phyloP scores from a whole-genome alignment of 495 filamentous ascomycete species.

The Neurospora sp. region DNA sequence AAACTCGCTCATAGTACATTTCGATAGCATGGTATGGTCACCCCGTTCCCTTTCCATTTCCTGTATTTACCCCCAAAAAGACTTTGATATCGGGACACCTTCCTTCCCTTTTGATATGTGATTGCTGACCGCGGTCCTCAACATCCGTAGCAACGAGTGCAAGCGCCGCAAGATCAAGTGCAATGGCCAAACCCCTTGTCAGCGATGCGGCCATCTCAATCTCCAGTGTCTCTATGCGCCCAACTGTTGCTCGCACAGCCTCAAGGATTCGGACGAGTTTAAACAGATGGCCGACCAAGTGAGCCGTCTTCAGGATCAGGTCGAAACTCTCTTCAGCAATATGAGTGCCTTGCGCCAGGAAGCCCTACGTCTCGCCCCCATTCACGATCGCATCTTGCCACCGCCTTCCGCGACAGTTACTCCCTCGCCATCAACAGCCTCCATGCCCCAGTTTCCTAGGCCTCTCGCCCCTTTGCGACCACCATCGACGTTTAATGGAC shows the following conservation, averaged over 20 bases:
- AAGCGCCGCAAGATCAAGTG: constrained; percentile 90
- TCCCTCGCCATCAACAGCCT: constrained; percentile 26
- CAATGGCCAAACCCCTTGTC: constrained; percentile 75
- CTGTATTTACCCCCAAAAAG: not conserved
- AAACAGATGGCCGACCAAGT: constrained; percentile 68
- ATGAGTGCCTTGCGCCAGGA: constrained; percentile 53
- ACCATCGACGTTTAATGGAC: constrained; percentile 68
- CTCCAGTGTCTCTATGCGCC: constrained; percentile 82
- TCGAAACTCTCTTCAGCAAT: constrained; percentile 61
- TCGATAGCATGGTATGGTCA: constrained; percentile 75
- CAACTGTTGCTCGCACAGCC: constrained; percentile 70
- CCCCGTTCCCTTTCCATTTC: not conserved
- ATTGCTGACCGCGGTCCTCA: not conserved
- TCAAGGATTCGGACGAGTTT: constrained; percentile 87
- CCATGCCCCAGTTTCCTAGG: constrained; percentile 21
- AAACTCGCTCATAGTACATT: constrained; percentile 51
- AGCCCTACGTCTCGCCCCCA: constrained; percentile 28
- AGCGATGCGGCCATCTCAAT: constrained; percentile 72
- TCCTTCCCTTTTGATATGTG: not conserved
- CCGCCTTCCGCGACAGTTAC: constrained; percentile 21
- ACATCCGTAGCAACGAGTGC: constrained; percentile 59
- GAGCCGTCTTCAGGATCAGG: constrained; percentile 68
- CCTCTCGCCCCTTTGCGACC: constrained; percentile 20
- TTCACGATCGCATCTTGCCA: constrained; percentile 27
- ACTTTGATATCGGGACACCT: not conserved